Conservation (phyloP, 192 early-diverging fungal species). For the Phlyctochytrium arcticum region DNA sequence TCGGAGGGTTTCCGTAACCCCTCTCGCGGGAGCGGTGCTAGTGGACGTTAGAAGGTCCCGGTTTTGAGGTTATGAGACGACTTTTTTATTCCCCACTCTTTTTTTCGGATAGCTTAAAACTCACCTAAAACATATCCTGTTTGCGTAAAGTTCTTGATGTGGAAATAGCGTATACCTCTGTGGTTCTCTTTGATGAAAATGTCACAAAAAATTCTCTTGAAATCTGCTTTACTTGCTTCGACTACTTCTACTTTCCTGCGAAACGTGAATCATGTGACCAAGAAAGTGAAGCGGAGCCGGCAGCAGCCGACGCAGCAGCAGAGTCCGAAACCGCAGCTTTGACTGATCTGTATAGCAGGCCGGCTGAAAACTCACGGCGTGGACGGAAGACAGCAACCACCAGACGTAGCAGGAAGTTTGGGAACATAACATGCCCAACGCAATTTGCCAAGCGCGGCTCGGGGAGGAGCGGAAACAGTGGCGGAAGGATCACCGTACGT, state of each 20-base stretch:
- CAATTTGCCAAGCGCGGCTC: constrained; percentile 74
- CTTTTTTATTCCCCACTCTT: background rate
- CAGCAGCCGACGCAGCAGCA: background rate
- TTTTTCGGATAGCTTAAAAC: background rate
- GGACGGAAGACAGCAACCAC: background rate
- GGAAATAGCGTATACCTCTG: no score
- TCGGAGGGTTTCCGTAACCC: background rate
- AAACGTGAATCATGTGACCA: background rate
- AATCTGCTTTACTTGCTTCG: no score
- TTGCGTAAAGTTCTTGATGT: background rate
- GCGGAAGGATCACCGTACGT: constrained; percentile 88
- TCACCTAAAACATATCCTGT: no score
- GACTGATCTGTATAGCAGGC: background rate
- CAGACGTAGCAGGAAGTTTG: background rate
- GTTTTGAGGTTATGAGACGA: background rate
- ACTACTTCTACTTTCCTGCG: background rate
- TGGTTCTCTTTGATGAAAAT: background rate
- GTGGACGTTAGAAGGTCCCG: background rate
- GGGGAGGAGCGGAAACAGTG: constrained; percentile 95
- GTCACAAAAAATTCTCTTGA: no score
- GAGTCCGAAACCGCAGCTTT: background rate
- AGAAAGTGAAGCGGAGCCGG: background rate
- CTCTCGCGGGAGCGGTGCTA: background rate
- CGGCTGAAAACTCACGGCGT: background rate
- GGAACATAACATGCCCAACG: constrained; percentile 4